Evolutionary conservation across 768 basidiomycete genomes (phyloP).

Genomic region (Russula sp.): DNA sequence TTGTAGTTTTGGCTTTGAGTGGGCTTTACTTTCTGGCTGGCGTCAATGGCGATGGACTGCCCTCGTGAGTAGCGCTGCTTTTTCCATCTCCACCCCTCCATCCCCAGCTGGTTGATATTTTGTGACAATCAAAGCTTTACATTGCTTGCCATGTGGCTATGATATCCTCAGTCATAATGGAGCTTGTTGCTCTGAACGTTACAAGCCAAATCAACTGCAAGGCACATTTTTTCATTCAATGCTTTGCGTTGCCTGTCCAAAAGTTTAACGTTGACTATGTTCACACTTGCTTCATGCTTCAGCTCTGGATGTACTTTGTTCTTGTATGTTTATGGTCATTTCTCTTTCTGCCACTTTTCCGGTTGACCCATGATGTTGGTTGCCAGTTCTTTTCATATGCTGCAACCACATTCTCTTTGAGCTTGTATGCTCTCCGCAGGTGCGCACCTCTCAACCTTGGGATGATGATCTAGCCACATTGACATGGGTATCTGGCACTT

Average conservation of each 20-base stretch:
- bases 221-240: not conserved
- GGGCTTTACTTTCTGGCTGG: constrained; percentile 2
- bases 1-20: constrained; percentile 14
- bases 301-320: constrained; percentile 6
- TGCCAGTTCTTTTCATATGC: constrained; percentile 12
- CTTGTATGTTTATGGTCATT: not conserved
- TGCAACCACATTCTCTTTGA: constrained; percentile 7
- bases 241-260: not conserved
- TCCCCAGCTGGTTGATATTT: not conserved
- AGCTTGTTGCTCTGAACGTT: constrained; percentile 14
- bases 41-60: constrained; percentile 21
- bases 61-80: not conserved
- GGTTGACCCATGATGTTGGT: not conserved
- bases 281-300: not conserved
- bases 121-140: constrained; percentile 18
- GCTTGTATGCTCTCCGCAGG: constrained; percentile 14
- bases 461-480: not conserved
- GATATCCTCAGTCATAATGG: not conserved
- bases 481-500: constrained; percentile 27
- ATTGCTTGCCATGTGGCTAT: constrained; percentile 6
- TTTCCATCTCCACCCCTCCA: not conserved
- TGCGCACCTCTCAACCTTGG: not conserved
- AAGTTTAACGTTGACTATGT: too few relatives aligned
- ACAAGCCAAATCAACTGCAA: constrained; percentile 9
- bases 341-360: not conserved